Evolutionary conservation across 2,329 filamentous ascomycete genomes (phyloP), one percentile per base, ranked within the genome.

Genomic region (Hypocreales sp.): DNA sequence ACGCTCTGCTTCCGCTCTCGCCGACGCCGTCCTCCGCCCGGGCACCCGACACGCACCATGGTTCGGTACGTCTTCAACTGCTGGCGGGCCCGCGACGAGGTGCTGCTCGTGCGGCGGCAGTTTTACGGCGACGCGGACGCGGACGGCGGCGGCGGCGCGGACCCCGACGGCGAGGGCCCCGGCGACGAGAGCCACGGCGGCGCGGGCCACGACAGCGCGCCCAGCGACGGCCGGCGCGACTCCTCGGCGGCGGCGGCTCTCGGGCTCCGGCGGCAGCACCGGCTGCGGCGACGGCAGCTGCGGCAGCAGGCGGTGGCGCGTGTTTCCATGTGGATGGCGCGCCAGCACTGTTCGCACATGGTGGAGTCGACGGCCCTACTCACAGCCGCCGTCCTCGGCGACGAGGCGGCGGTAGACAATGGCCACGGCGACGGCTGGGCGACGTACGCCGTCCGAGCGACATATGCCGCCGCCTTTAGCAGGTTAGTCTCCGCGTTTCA

Each of bases 361-460:
- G 67, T 87, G 29, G 80, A 87, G 53, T 79, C 76, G 20, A 86
- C 80, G 22, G 77, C 76, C 3, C 64, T 83, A 35, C 58, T 90
- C 32, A 69, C 70, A 38, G 72, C 78, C 34, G 79, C 78, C 16
- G 55, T 75, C 13, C 53, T 84, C 27, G 68, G 72, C 42, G 79
- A 84, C 53, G 58, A 60, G 34, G 46, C 47, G 20, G 40, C 40
- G 12, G 40, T 38, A 3, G 41, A 44, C 15, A n/a, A n/a, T n/a
- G 44, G 42, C 29, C 47, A 44, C 22, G 41, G 40, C 8, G 24
- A 22, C 17, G 49, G 48, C n/a, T 54, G 62, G 22, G 59, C 59
- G 24, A 56, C 58, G 26, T 75, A 79, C 51, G 68, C 72, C 25
- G 60, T 76, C 23, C 61, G 76, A 27, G 68, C 78, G 30, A 65